These are phyloP conservation scores for Apostasia ramifera DNA, from an alignment of 106 monocot species.

Conservation along the genomic window DNA sequence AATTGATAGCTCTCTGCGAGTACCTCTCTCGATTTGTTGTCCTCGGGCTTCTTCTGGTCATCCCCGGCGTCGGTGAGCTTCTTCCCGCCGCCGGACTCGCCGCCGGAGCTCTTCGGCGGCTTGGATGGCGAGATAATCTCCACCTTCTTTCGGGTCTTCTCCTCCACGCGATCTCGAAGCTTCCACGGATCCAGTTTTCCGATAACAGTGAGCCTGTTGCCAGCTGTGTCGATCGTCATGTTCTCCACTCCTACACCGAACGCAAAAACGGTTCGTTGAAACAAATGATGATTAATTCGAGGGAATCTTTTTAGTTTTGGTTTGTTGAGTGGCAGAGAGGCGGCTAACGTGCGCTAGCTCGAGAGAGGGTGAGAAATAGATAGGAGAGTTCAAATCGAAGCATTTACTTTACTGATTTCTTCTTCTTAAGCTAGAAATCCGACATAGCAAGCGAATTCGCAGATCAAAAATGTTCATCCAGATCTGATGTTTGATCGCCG, in stretches of 20 bases:
- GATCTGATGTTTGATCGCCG: no score
- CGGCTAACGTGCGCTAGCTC: no score
- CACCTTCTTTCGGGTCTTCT: conserved; percentile 51
- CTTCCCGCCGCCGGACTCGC: conserved; percentile 11
- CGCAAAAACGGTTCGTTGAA: no score
- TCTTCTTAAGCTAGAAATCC: background rate
- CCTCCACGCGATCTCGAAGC: conserved; percentile 40
- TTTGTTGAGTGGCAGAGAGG: no score
- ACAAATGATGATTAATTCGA: no score
- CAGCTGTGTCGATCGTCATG: conserved; percentile 20
- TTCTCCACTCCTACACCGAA: conserved; percentile 33
- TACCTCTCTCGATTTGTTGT: conserved; percentile 27
- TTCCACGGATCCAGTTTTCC: conserved; percentile 56
- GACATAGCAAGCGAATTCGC: background rate
- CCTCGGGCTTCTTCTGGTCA: conserved; percentile 25
- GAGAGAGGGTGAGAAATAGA: background rate
- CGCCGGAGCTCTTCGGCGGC: conserved; percentile 8
- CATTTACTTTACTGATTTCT: background rate
- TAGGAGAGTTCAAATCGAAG: background rate
- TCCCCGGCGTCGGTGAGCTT: conserved; percentile 5
- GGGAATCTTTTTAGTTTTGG: no score
- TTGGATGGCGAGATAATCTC: conserved; percentile 43
- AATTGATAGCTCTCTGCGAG: no score
- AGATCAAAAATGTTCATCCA: no score
- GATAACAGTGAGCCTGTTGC: conserved; percentile 40